Base-by-base conservation (phyloP, 441 rosid species). In the Brassica hybrid region DNA sequence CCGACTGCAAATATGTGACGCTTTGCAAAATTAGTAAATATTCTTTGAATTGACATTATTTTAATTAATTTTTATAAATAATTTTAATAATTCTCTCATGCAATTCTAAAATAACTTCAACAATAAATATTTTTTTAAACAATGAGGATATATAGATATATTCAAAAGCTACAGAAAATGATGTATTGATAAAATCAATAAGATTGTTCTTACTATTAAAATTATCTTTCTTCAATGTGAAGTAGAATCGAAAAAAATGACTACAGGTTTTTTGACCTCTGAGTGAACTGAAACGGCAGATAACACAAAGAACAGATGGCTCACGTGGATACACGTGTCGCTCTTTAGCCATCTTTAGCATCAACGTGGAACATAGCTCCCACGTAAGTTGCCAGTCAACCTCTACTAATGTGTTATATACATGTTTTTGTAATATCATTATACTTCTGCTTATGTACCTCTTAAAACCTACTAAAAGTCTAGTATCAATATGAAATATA, bases 291-390 rank as follows among this genome's bases (percentile, higher is more conserved):
- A 78, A 78, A 67, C 65, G 81, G 18, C 69, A 72, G 65, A 18
- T 18, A 18, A 56, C 60, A 16, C 23, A 54, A 12, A 54, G 3
- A 76, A 50, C 71, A 73, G 74, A 73, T n/a, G n/a, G n/a, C n/a
- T n/a, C n/a, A n/a, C n/a, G n/a, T 79, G 38, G 52, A 52, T n/a
- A 18, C 74, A 62, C 66, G 62, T 62, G 82, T 64, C 23, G 1
- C 9, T 38, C 14, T 62, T 56, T 18, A 54, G 67, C 67, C 75
- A 79, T 63, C 34, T 21, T 54, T 79, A 68, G 62, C 75, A n/a
- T 79, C 78, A 41, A 79, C 78, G 82, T 79, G 82, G 82, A 68
- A 67, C 61, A 27, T 69, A 62, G 23, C 61, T 68, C 13, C 75
- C 78, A 68, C 71, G 78, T 73, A 62, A 68, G 30, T 67, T 68